A percentile compares a stretch with the other conserved stretches of the same genome.
These are phyloP conservation scores for Polytrichum formosum DNA, from an alignment of 225 moss, liverwort and hornwort genomes.

Conservation along the genomic window DNA sequence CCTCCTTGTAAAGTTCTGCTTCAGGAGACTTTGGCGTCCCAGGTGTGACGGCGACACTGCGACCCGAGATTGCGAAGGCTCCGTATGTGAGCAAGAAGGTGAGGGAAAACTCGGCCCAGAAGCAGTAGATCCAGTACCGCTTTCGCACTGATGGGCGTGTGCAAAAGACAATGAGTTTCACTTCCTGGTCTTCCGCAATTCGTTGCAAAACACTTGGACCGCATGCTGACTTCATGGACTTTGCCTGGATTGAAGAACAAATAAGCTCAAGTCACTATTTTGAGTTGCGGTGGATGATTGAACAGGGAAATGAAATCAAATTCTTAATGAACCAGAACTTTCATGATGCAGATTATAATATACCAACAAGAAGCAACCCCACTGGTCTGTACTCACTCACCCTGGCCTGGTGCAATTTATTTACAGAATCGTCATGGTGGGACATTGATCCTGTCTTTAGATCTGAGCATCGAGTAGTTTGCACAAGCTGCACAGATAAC, in stretches of 20 bases:
- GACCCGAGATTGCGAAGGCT: slow-evolving; percentile 31
- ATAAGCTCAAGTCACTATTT: no score
- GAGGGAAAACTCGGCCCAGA: slow-evolving; percentile 43
- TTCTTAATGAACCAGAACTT: no score
- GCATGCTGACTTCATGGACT: slow-evolving; percentile 36
- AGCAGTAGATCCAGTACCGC: slow-evolving; percentile 43
- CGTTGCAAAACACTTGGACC: slow-evolving; percentile 53
- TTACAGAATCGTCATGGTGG: slow-evolving; percentile 10
- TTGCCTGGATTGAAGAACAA: slow-evolving; percentile 18
- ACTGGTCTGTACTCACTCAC: slow-evolving; percentile 15
- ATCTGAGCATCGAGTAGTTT: neutral
- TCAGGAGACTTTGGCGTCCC: neutral
- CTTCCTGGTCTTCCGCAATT: slow-evolving; percentile 52
- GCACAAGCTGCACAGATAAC: slow-evolving; percentile 19
- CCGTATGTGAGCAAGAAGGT: slow-evolving; percentile 56
- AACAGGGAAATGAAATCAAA: no score
- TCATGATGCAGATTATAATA: no score
- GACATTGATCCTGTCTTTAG: slow-evolving; percentile 12
- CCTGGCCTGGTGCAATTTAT: slow-evolving; percentile 37
- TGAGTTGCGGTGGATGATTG: no score
- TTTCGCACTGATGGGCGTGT: slow-evolving; percentile 38
- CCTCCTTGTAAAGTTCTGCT: slow-evolving; percentile 19
- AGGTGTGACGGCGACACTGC: slow-evolving; percentile 6
- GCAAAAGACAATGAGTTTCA: slow-evolving; percentile 50
- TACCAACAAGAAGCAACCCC: no score